These are phyloP conservation scores for Theileria parva DNA, from an alignment of 169 alveolate genomes.

Conservation along the genomic window DNA sequence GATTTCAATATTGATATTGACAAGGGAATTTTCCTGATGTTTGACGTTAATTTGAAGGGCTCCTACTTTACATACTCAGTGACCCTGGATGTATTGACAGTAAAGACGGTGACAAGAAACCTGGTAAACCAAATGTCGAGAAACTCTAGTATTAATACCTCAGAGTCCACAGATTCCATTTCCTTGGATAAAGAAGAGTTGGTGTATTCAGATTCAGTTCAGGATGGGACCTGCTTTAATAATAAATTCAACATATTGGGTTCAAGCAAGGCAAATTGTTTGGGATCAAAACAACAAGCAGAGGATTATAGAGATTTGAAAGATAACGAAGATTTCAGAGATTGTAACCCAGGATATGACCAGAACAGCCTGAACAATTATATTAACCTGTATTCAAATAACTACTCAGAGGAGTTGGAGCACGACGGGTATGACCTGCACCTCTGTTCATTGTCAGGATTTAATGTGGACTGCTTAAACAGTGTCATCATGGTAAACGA, in stretches of 20 bases:
- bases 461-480: conserved; percentile 17
- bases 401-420: not conserved
- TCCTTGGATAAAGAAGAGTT: not conserved
- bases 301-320: not conserved
- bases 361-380: not conserved
- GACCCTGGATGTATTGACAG: conserved; percentile 32
- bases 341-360: not conserved
- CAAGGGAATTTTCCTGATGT: conserved; percentile 16
- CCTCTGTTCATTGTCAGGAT: conserved; percentile 12
- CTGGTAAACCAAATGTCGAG: conserved; percentile 12
- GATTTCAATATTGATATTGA: conserved; percentile 36
- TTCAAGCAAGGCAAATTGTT: not conserved
- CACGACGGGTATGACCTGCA: conserved; percentile 41
- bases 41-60: conserved; percentile 28
- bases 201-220: not conserved
- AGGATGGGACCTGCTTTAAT: conserved; percentile 11
- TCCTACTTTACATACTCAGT: conserved; percentile 26
- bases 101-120: conserved; percentile 19
- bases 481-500: conserved; percentile 28
- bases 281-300: not conserved
- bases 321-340: not conserved
- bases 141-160: not conserved
- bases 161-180: not conserved
- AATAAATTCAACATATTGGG: not conserved
- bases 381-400: not conserved